Evolutionary conservation across 1,284 basidiomycete species (phyloP).

Genomic region (Trametes hirsuta): DNA sequence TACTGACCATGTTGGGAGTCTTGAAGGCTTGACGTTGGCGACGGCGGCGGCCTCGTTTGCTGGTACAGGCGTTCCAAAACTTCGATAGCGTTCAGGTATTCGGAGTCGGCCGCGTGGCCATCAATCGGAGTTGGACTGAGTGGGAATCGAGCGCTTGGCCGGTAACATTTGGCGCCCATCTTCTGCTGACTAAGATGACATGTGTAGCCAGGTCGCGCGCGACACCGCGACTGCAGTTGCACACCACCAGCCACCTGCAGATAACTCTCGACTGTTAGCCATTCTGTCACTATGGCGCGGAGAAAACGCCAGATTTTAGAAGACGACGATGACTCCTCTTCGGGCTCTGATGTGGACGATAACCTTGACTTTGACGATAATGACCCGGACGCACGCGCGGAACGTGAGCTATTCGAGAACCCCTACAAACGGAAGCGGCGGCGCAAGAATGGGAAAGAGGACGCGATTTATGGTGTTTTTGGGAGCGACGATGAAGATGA

Average conservation of each 20-base stretch:
- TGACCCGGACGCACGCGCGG: conserved; percentile 75
- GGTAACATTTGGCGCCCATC: not conserved
- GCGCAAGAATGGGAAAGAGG: conserved; percentile 70
- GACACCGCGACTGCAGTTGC: not conserved
- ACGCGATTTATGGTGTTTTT: conserved; percentile 85
- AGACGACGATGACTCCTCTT: conserved; percentile 69
- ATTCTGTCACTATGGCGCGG: conserved; percentile 63
- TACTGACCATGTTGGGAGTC: conserved; percentile 45
- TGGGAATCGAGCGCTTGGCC: not conserved
- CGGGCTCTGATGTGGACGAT: conserved; percentile 52
- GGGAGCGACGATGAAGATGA: conserved; percentile 65
- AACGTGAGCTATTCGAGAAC: conserved; percentile 79
- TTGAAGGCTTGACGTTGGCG: conserved; percentile 42
- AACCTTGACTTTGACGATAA: conserved; percentile 45
- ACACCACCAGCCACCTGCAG: not conserved
- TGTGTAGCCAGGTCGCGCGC: not conserved
- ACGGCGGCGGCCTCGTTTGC: conserved; percentile 36
- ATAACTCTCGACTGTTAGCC: not conserved
- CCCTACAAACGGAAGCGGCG: conserved; percentile 74
- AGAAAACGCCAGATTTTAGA: conserved; percentile 81
- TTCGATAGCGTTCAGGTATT: conserved; percentile 24
- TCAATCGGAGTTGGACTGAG: conserved; percentile 23
- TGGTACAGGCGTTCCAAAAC: conserved; percentile 24
- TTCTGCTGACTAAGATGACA: not conserved
- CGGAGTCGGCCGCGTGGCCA: conserved; percentile 15